These are phyloP conservation scores for Petrea volubilis DNA, from an alignment of 257 asterid genomes.

Conservation along the genomic window DNA sequence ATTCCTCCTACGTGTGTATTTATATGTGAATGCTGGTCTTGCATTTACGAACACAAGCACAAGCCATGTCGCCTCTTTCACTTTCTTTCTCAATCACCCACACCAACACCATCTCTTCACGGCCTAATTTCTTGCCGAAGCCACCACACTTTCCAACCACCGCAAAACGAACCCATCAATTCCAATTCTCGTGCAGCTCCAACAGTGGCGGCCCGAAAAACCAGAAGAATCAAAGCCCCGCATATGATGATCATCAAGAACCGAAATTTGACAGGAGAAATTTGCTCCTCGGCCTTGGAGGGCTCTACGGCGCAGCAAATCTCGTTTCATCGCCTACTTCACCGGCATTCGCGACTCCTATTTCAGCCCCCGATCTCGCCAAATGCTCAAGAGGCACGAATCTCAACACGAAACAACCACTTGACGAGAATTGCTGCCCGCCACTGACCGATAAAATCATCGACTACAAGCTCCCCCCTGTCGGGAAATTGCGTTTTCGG, in stretches of 20 bases:
- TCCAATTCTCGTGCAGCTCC: constrained; percentile 3
- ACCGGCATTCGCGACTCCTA: constrained; percentile 23
- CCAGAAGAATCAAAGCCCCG: neutral
- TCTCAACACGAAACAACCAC: constrained; percentile 24
- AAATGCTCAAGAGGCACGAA: constrained; percentile 25
- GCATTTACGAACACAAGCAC: too few relatives aligned
- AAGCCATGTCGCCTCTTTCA: neutral
- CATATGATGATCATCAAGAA: neutral
- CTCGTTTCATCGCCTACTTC: constrained; percentile 16
- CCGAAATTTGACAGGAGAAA: constrained; percentile 30
- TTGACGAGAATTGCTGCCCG: constrained; percentile 41
- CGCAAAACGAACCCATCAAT: neutral
- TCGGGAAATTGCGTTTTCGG: constrained; percentile 25
- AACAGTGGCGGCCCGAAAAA: too few relatives aligned
- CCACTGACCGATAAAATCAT: constrained; percentile 1
- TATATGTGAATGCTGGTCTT: too few relatives aligned
- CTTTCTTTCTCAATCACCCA: neutral
- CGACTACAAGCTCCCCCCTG: constrained; percentile 33
- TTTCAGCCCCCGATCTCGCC: constrained; percentile 29
- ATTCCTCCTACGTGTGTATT: too few relatives aligned
- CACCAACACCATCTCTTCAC: neutral
- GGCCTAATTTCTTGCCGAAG: too few relatives aligned
- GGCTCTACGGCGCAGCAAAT: constrained; percentile 29
- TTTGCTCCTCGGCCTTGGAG: constrained; percentile 41
- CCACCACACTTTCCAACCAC: neutral